phyloP scores from a whole-genome alignment of 805 yeast genomes.

The Lachancea thermotolerans region DNA sequence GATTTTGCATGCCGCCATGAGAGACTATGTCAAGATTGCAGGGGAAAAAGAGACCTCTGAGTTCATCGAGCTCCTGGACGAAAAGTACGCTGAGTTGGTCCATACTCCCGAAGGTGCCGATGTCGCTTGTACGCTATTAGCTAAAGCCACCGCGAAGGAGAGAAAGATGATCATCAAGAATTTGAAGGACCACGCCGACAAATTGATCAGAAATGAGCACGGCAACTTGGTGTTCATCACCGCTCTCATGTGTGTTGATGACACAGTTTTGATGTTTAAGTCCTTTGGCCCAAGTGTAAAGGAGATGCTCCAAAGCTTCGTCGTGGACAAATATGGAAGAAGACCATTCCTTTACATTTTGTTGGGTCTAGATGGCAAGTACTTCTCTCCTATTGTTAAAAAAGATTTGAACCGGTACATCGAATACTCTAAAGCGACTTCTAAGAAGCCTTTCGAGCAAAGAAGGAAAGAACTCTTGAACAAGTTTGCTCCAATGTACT shows the following conservation, averaged over 20 bases:
- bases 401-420: constrained; percentile 56
- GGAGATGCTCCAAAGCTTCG: constrained; percentile 51
- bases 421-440: constrained; percentile 56
- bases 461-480: constrained; percentile 66
- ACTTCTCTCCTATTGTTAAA: constrained; percentile 65
- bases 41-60: constrained; percentile 63
- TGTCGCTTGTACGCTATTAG: constrained; percentile 76
- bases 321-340: constrained; percentile 71
- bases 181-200: constrained; percentile 68
- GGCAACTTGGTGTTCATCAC: constrained; percentile 80
- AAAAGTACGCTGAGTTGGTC: constrained; percentile 88
- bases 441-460: constrained; percentile 76
- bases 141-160: constrained; percentile 86
- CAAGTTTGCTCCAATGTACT: constrained; percentile 59
- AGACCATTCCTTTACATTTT: constrained; percentile 81
- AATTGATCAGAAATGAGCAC: constrained; percentile 72
- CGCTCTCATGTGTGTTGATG: constrained; percentile 82
- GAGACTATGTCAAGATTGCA: constrained; percentile 71
- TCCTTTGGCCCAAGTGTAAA: constrained; percentile 45
- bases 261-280: constrained; percentile 75
- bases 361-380: constrained; percentile 72
- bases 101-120: constrained; percentile 94
- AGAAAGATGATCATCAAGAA: constrained; percentile 70
- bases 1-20: constrained; percentile 93
- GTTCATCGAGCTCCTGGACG: constrained; percentile 73